Percentiles rank a stretch among this genome's conserved stretches.
These are phyloP conservation scores for Pharnaceum exiguum DNA, from an alignment of 148 eudicot species.

Conservation along the genomic window DNA sequence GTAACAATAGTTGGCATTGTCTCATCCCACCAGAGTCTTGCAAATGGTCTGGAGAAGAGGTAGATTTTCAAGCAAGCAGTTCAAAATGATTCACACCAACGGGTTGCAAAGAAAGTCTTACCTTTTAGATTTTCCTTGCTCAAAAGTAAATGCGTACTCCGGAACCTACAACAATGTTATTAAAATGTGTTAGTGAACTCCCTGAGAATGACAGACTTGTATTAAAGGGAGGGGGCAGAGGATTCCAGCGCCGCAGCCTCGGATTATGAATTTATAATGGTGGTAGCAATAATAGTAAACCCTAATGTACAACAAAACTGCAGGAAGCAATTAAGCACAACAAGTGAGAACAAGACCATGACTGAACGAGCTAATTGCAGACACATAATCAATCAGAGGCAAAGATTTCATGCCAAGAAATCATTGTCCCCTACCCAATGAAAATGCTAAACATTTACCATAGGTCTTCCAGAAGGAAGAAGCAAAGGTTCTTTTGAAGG, in stretches of 20 bases:
- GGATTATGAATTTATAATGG: too few relatives aligned
- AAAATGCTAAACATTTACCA: conserved; percentile 34
- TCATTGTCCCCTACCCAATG: background rate
- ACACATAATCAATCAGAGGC: background rate
- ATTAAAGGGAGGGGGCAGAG: too few relatives aligned
- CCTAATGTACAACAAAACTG: too few relatives aligned
- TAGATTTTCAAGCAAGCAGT: background rate
- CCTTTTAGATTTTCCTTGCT: conserved; percentile 85
- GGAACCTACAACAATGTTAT: conserved; percentile 47
- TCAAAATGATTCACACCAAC: background rate
- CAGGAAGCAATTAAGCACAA: too few relatives aligned
- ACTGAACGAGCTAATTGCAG: background rate
- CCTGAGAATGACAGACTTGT: too few relatives aligned
- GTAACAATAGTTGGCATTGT: conserved; percentile 69
- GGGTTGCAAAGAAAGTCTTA: conserved; percentile 11
- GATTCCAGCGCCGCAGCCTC: too few relatives aligned
- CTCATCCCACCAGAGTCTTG: conserved; percentile 97
- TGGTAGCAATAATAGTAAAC: too few relatives aligned
- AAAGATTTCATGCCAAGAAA: background rate
- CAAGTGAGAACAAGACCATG: conserved; percentile 4
- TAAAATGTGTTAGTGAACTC: conserved; percentile 1
- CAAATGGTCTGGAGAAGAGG: conserved; percentile 57
- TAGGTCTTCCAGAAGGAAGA: conserved; percentile 76
- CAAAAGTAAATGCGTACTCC: conserved; percentile 53
- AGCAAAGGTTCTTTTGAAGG: conserved; percentile 32